These are phyloP conservation scores for Globisporangium viniferum DNA, from an alignment of 352 stramenopile genomes.

Conservation along the genomic window DNA sequence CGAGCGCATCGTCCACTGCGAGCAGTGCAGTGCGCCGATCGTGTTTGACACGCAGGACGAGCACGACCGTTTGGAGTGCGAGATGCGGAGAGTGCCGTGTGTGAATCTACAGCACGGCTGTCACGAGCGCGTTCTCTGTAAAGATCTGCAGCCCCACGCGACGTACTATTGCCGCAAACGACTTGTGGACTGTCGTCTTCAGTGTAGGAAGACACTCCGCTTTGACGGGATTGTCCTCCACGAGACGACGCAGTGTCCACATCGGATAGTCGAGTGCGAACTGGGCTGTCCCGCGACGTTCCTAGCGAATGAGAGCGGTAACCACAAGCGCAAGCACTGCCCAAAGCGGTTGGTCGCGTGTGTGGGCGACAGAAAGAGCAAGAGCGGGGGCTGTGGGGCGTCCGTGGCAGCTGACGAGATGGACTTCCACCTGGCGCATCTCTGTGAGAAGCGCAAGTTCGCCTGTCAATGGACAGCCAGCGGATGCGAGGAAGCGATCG, in stretches of 20 bases:
- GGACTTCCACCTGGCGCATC: slow-evolving; percentile 45
- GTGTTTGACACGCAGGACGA: slow-evolving; percentile 32
- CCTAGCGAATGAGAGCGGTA: slow-evolving; percentile 32
- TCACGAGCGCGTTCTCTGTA: slow-evolving; percentile 29
- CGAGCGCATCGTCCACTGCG: slow-evolving; percentile 51
- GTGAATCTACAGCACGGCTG: slow-evolving; percentile 57
- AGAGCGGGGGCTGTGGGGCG: slow-evolving; percentile 37
- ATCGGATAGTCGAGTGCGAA: slow-evolving; percentile 43
- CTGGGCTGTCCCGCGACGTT: slow-evolving; percentile 37
- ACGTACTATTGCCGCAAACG: slow-evolving; percentile 61
- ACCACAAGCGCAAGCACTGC: slow-evolving; percentile 42
- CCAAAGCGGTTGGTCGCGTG: slow-evolving; percentile 54
- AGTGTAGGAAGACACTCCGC: slow-evolving; percentile 37
- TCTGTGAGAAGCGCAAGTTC: slow-evolving; percentile 46
- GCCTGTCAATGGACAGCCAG: slow-evolving; percentile 50
- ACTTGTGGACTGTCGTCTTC: slow-evolving; percentile 38
- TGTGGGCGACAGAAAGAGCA: slow-evolving; percentile 12
- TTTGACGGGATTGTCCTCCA: slow-evolving; percentile 50
- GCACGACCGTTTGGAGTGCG: slow-evolving; percentile 37
- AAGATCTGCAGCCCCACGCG: slow-evolving; percentile 37
- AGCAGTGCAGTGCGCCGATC: slow-evolving; percentile 35
- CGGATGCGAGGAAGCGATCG: slow-evolving; percentile 43
- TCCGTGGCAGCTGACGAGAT: slow-evolving; percentile 51
- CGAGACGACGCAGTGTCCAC: slow-evolving; percentile 44
- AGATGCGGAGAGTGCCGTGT: slow-evolving; percentile 38